Conservation (phyloP, 345 rosid genomes). For the Psidium friedrichsthalianum region DNA sequence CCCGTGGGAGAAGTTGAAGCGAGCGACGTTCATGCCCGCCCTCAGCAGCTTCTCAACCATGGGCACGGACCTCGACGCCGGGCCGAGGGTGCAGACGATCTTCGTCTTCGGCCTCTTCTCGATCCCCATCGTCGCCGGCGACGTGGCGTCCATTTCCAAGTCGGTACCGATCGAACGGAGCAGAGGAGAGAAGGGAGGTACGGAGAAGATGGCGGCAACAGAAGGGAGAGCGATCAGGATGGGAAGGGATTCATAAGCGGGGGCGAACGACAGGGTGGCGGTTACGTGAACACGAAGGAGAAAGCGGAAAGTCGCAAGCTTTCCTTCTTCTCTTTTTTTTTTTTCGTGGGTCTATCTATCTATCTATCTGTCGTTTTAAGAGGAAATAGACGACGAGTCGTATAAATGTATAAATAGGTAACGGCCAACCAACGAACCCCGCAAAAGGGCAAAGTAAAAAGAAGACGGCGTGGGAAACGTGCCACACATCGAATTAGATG, state of each 20-base stretch:
- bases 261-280: background rate
- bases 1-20: conserved; percentile 97
- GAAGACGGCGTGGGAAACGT: background rate
- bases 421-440: background rate
- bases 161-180: background rate
- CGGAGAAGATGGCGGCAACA: too few species aligned
- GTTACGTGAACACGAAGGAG: background rate
- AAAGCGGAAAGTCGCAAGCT: background rate
- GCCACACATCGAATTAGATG: background rate
- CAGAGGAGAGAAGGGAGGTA: background rate
- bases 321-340: background rate
- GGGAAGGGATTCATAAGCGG: too few species aligned
- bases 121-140: background rate
- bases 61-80: conserved; percentile 71
- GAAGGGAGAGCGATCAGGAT: too few species aligned
- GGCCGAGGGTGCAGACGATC: conserved; percentile 94
- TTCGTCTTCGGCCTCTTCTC: conserved; percentile 80
- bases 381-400: background rate
- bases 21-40: conserved; percentile 97
- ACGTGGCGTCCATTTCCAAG: background rate
- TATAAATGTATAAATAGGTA: background rate
- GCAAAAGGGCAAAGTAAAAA: background rate
- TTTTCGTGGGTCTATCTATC: background rate
- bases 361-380: background rate
- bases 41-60: conserved; percentile 75